A percentile compares a stretch with the other conserved stretches of the same genome.
These are phyloP conservation scores for Beauveria pseudobassiana DNA, from an alignment of 2,329 filamentous ascomycete genomes.

Conservation along the genomic window DNA sequence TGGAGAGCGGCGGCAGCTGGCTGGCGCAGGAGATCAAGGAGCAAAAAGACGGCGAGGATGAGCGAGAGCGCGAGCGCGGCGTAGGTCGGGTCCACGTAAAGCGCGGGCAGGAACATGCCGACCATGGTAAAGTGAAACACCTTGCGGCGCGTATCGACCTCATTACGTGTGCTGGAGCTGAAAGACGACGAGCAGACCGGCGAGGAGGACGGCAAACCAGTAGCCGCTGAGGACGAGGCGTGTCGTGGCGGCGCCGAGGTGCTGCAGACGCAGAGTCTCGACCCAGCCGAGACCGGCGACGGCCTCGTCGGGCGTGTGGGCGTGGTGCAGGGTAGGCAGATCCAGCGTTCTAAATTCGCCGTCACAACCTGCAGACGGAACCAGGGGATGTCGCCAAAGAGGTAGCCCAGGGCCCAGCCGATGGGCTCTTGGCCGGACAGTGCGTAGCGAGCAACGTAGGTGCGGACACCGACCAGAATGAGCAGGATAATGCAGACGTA, in stretches of 20 bases:
- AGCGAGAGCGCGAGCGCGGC: slow-evolving; percentile 71
- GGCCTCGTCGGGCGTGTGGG: slow-evolving; percentile 20
- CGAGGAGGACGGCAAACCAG: slow-evolving; percentile 60
- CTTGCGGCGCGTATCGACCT: slow-evolving; percentile 93
- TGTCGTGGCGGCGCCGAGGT: slow-evolving; percentile 70
- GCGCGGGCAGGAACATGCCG: slow-evolving; percentile 82
- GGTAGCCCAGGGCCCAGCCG: slow-evolving; percentile 85
- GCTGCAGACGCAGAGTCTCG: slow-evolving; percentile 54
- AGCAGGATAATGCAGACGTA: slow-evolving; percentile 61
- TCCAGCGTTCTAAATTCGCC: slow-evolving; percentile 65
- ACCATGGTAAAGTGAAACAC: slow-evolving; percentile 99
- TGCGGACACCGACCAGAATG: slow-evolving; percentile 63
- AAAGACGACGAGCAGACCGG: slow-evolving; percentile 69
- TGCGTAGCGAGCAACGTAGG: slow-evolving; percentile 59
- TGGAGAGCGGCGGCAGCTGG: slow-evolving; percentile 82
- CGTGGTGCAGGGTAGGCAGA: slow-evolving; percentile 54
- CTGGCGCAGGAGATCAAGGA: slow-evolving; percentile 86
- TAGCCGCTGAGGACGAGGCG: slow-evolving; percentile 71
- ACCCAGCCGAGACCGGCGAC: slow-evolving; percentile 51
- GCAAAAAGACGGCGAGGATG: slow-evolving; percentile 74
- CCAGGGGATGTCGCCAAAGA: slow-evolving; percentile 69
- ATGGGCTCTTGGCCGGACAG: slow-evolving; percentile 71
- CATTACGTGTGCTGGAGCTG: slow-evolving; percentile 68
- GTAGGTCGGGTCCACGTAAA: slow-evolving; percentile 80
- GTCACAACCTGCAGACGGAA: slow-evolving; percentile 66